Percentiles rank a stretch among this genome's conserved stretches.
Conservation (phyloP, 768 basidiomycete genomes). For the Lentinula lateritia region DNA sequence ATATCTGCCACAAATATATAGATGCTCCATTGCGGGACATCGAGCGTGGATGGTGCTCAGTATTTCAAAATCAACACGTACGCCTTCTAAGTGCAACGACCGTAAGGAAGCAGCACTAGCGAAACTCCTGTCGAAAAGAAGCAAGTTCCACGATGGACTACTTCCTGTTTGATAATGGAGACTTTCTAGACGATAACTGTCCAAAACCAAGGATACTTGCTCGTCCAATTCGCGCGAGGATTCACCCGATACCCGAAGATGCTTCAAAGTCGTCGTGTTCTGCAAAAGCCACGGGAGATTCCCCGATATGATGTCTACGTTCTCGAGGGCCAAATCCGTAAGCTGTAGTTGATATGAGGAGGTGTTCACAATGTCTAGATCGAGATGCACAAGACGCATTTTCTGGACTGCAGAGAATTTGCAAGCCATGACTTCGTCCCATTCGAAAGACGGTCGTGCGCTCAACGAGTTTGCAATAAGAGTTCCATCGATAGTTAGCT, state of each 20-base stretch:
- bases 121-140: constrained; percentile 26
- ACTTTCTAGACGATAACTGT: constrained; percentile 32
- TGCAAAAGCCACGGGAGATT: constrained; percentile 34
- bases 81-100: constrained; percentile 35
- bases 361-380: constrained; percentile 35
- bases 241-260: constrained; percentile 30
- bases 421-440: constrained; percentile 46
- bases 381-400: constrained; percentile 37
- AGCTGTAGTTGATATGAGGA: constrained; percentile 30
- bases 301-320: constrained; percentile 37
- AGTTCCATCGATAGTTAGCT: constrained; percentile 44
- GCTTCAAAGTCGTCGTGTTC: constrained; percentile 28
- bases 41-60: constrained; percentile 26
- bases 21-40: constrained; percentile 33
- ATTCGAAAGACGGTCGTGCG: constrained; percentile 37
- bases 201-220: constrained; percentile 34
- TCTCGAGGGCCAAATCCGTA: constrained; percentile 34
- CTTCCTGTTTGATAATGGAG: constrained; percentile 38
- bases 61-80: constrained; percentile 30
- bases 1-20: constrained; percentile 35
- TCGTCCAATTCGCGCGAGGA: constrained; percentile 30
- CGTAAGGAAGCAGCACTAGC: constrained; percentile 24
- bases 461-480: constrained; percentile 19
- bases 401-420: constrained; percentile 37
- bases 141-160: constrained; percentile 15